Percentiles rank a stretch among this genome's conserved stretches.
Conservation (phyloP, 768 basidiomycete genomes). For the Paxillus involutus region DNA sequence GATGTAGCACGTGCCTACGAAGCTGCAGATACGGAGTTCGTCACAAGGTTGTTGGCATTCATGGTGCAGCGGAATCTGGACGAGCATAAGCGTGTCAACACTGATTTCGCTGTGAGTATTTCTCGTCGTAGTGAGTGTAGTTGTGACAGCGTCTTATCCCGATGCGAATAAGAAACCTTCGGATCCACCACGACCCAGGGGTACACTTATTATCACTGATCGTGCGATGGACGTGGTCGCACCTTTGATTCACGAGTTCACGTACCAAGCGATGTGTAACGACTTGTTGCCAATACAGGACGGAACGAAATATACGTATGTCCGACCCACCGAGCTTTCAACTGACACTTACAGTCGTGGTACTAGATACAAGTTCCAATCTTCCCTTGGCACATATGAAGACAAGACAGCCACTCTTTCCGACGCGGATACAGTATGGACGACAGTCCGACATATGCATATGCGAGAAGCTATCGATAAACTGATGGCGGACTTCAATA, state of each 20-base stretch:
- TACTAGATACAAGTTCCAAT: slow-evolving; percentile 90
- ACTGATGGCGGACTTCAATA: slow-evolving; percentile 93
- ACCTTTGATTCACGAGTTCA: slow-evolving; percentile 95
- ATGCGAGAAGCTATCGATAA: slow-evolving; percentile 99
- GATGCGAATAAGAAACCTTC: slow-evolving; percentile 43
- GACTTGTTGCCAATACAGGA: slow-evolving; percentile 89
- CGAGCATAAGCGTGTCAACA: slow-evolving; percentile 81
- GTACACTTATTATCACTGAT: slow-evolving; percentile 89
- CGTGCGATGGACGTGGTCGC: slow-evolving; percentile 93
- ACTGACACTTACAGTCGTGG: background rate
- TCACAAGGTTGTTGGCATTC: slow-evolving; percentile 80
- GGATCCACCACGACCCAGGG: slow-evolving; percentile 65
- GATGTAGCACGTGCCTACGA: slow-evolving; percentile 68
- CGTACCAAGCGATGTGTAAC: slow-evolving; percentile 98
- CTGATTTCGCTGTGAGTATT: slow-evolving; percentile 79
- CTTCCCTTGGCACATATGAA: slow-evolving; percentile 80
- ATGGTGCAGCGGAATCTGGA: slow-evolving; percentile 84
- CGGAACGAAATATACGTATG: slow-evolving; percentile 84
- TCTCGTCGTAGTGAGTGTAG: background rate
- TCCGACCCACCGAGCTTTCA: slow-evolving; percentile 8
- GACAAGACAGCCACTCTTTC: slow-evolving; percentile 86
- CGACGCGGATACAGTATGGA: slow-evolving; percentile 90
- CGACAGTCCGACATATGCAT: slow-evolving; percentile 92
- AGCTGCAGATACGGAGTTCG: slow-evolving; percentile 70
- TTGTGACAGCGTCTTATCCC: slow-evolving; percentile 1